Base-by-base conservation (phyloP, 225 moss, liverwort and hornwort genomes). In the Pleurozium schreberi region DNA sequence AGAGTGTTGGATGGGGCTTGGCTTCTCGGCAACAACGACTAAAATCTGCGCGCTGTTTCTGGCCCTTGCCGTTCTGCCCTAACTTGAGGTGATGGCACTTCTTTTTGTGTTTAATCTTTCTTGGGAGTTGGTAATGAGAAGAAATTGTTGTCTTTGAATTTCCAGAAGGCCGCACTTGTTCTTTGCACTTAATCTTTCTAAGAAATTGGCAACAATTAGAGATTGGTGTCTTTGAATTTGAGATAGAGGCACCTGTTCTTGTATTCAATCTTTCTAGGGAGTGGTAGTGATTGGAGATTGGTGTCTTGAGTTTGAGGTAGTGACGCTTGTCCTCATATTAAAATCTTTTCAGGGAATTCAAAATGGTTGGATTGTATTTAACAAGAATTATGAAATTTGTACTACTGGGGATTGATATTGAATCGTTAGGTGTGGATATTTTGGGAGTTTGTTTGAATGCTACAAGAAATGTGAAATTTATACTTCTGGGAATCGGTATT, bases 11-110 rank as follows among this genome's bases (percentile, higher is more conserved):
- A 84, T 85, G 87, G 89, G 66, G 81, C 66, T 30, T 76, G 53
- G 25, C 74, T 64, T 89, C 80, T 34, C 75, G 89, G 60, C 90
- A 64, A 50, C 89, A 79, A 38, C 91, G 71, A 42, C 71, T 62
- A 1, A 78, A 84, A 68, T 49, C 86, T 69, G 88, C 89, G 75
- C 94, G 93, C 88, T 92, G 90, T 81, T 94, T 90, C 86, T 94
- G 94, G 93, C 73, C 89, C 80, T 90, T 90, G 75, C 92, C 91
- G 66, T 87, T 92, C 82, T 93, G 88, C 81, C 87, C 89, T 68
- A 57, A 27, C 70, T 77, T 93, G 75, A 89, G 94, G 93, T 93
- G 49, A 42, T 34, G 13, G 58, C 40, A 60, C 68, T 87, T 69
- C 61, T 28, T 82, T 27, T 63, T 73, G 12, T 12, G 55, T 75